Evolutionary conservation across 345 rosid species (phyloP).

Genomic region (Populus alba): DNA sequence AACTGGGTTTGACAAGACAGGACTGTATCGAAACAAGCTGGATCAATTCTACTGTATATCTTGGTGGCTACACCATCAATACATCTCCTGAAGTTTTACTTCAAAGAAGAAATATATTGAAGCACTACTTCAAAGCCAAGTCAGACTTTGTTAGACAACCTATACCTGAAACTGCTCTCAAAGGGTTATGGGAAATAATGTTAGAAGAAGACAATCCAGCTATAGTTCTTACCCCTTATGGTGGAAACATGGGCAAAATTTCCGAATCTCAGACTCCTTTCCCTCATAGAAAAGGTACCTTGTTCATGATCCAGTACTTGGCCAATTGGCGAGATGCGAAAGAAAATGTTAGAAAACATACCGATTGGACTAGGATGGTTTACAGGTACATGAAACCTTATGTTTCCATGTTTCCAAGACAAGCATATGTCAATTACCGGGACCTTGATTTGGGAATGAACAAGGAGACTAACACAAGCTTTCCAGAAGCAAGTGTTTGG

Average conservation of each 20-base stretch:
- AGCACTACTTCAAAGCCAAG: slow-evolving; percentile 28
- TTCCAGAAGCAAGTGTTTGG: background rate
- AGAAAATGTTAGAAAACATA: background rate
- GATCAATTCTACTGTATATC: slow-evolving; percentile 10
- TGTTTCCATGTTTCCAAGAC: slow-evolving; percentile 12
- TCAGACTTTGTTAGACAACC: slow-evolving; percentile 28
- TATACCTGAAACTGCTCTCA: slow-evolving; percentile 4
- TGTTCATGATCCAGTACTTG: slow-evolving; percentile 9
- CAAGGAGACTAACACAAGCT: background rate
- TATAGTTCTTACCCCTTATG: slow-evolving; percentile 11
- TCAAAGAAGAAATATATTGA: slow-evolving; percentile 7
- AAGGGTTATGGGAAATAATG: slow-evolving; percentile 6
- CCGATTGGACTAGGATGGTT: slow-evolving; percentile 24
- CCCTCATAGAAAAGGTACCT: slow-evolving; percentile 15
- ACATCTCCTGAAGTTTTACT: slow-evolving; percentile 22
- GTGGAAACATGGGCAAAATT: slow-evolving; percentile 22
- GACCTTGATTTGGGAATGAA: background rate
- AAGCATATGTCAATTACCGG: background rate
- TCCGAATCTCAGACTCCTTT: slow-evolving; percentile 12
- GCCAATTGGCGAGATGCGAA: slow-evolving; percentile 12
- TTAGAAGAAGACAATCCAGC: background rate
- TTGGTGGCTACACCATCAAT: slow-evolving; percentile 6
- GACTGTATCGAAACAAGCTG: slow-evolving; percentile 33
- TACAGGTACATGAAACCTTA: slow-evolving; percentile 30
- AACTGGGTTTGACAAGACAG: slow-evolving; percentile 20